A percentile compares a stretch with the other conserved stretches of the same genome.
Evolutionary conservation across 192 early-diverging fungal genomes (phyloP).

Genomic region (Coemansia sp.): DNA sequence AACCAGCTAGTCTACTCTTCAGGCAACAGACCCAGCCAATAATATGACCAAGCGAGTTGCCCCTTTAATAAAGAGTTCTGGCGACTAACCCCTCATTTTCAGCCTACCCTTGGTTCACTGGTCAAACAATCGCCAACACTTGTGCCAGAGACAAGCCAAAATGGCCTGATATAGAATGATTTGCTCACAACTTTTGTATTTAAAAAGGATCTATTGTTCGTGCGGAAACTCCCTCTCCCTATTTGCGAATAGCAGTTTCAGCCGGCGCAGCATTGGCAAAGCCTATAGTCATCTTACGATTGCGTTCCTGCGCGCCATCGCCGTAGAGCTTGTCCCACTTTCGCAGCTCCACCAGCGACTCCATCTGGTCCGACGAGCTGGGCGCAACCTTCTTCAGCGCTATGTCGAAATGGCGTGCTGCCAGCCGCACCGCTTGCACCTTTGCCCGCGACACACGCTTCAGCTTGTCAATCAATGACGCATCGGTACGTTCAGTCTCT

Average conservation of each 20-base stretch:
- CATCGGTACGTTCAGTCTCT: not conserved
- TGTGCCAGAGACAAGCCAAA: too few relatives aligned
- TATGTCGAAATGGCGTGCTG: conserved; percentile 73
- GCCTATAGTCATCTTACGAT: conserved; percentile 41
- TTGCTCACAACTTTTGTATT: too few relatives aligned
- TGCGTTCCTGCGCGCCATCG: conserved; percentile 63
- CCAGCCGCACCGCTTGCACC: conserved; percentile 19
- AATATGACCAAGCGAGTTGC: too few relatives aligned
- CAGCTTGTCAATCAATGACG: conserved; percentile 44
- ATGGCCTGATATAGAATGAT: too few relatives aligned
- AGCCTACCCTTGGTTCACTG: too few relatives aligned
- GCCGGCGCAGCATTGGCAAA: conserved; percentile 25
- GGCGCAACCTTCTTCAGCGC: conserved; percentile 83
- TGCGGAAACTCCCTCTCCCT: not conserved
- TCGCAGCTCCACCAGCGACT: conserved; percentile 79
- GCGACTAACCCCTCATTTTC: too few relatives aligned
- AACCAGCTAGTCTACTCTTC: too few relatives aligned
- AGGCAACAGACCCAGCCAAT: too few relatives aligned
- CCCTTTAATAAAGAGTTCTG: too few relatives aligned
- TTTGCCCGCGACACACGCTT: conserved; percentile 24
- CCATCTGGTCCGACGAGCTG: conserved; percentile 86
- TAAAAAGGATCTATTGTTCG: not conserved
- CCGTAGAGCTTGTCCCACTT: conserved; percentile 92
- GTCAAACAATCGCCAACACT: too few relatives aligned
- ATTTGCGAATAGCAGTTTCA: conserved; percentile 2